phyloP scores from a whole-genome alignment of 208 protist species.

The Tritrichomonas musculus region DNA sequence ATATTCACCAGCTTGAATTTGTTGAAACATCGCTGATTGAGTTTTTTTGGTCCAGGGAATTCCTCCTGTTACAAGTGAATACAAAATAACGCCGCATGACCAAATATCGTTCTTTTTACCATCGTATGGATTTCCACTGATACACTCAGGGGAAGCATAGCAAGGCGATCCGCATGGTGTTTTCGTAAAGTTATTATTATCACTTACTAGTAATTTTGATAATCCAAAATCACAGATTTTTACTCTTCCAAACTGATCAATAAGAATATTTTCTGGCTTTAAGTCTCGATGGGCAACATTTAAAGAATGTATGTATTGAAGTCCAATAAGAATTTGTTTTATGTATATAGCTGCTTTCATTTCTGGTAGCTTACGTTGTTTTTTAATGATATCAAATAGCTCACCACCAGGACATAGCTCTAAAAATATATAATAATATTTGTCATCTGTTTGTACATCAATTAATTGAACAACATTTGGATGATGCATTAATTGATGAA shows the following conservation, averaged over 20 bases:
- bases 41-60: not conserved
- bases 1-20: not conserved
- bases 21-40: not conserved
- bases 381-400: not conserved
- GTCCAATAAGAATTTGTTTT: not conserved
- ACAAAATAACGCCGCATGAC: not conserved
- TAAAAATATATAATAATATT: constrained; percentile 25
- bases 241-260: not conserved
- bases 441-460: not conserved
- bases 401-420: not conserved
- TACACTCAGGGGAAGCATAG: constrained; percentile 2
- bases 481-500: not conserved
- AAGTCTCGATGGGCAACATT: not conserved
- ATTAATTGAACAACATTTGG: not conserved
- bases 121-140: not conserved
- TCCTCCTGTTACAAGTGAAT: not conserved
- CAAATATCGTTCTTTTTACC: not conserved
- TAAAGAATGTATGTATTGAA: not conserved
- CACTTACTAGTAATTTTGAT: not conserved
- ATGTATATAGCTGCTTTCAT: not conserved
- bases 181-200: not conserved
- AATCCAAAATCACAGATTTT: constrained; percentile 17
- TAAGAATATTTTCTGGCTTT: constrained; percentile 14
- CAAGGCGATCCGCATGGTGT: not conserved
- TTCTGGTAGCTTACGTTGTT: not conserved